A percentile compares a stretch with the other conserved stretches of the same genome.
These are phyloP conservation scores for Aquilaria sinensis DNA, from an alignment of 345 rosid species.

Conservation along the genomic window DNA sequence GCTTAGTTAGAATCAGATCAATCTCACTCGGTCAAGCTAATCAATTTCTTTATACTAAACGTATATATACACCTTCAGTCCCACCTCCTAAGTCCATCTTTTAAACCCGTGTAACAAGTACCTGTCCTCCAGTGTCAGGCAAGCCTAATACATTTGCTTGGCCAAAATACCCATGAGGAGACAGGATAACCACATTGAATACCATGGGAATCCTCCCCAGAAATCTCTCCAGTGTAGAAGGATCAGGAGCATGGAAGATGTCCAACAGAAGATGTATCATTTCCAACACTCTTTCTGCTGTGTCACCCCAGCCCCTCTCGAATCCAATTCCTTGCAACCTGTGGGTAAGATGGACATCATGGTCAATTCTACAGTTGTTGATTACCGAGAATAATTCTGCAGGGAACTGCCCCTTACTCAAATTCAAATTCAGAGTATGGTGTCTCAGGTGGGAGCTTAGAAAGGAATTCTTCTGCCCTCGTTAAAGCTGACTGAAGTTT, in stretches of 20 bases:
- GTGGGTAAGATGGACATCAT: neutral
- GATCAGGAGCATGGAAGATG: constrained; percentile 97
- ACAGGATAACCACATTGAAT: constrained; percentile 88
- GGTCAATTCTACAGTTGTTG: too few relatives aligned
- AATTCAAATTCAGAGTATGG: constrained; percentile 76
- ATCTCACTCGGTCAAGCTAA: too few relatives aligned
- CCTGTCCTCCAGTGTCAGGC: constrained; percentile 99
- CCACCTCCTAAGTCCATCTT: too few relatives aligned
- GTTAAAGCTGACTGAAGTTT: constrained; percentile 57
- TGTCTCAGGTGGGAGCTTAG: constrained; percentile 63
- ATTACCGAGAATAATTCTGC: neutral
- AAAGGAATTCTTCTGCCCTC: constrained; percentile 86
- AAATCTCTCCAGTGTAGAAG: constrained; percentile 80
- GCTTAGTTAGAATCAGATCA: too few relatives aligned
- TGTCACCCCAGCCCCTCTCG: constrained; percentile 99
- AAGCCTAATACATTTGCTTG: constrained; percentile 99
- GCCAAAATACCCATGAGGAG: constrained; percentile 96
- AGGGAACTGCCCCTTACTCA: constrained; percentile 23
- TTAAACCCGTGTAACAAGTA: constrained; percentile 6
- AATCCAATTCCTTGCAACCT: constrained; percentile 93
- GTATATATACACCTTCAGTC: too few relatives aligned
- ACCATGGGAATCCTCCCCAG: constrained; percentile 95
- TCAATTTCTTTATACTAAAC: too few relatives aligned
- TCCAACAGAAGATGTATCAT: constrained; percentile 84
- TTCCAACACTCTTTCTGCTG: constrained; percentile 65